Base-by-base conservation (phyloP, 1,284 basidiomycete species). In the Ceratobasidium papillatum region DNA sequence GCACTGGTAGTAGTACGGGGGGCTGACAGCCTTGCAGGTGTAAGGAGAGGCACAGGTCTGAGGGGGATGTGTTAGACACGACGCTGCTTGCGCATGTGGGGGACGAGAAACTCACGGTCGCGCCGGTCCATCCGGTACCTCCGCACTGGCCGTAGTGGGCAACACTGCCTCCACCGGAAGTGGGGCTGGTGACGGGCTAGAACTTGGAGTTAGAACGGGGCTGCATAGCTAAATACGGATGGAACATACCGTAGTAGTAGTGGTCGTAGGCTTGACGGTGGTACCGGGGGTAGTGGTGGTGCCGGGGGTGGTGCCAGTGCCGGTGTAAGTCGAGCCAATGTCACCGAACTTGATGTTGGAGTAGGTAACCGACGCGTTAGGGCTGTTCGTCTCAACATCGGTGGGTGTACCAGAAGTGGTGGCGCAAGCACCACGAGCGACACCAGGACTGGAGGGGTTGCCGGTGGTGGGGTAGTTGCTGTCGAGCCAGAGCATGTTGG, bases 401-500 rank as follows among this genome's bases (percentile, higher is more conserved):
- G 43, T 25, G 36, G 68, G 61, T 27, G 41, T 43, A 62, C 76
- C 76, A 30, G 76, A 77, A n/a, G 45, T 56, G 25, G 76, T 74
- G 17, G 72, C n/a, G 63, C 76, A 77, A 38, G 59, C 65, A 7
- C 51, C 88, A 79, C 88, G 86, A 72, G 84, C 80, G 73, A 87
- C 82, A 80, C 87, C 88, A 62, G 87, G 85, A 63, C 76, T 72
- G 74, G 81, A 81, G 19, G 85, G 78, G 78, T 82, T 78, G 27
- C 79, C 81, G 78, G 78, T 79, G 76, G 82, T 82, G 56, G 88
- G 87, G 82, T 88, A 88, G 82, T 79, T 82, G 78, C 82, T 83
- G 82, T 89, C 87, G 74, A 87, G 79, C 88, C 88, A 88, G 80
- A 87, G 84, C 87, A 89, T 88, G 79, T 86, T 81, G 76, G 83